Evolutionary conservation across 139 green algal species (phyloP), one percentile per base, ranked within the genome.

Genomic region (Dunaliella sp.): DNA sequence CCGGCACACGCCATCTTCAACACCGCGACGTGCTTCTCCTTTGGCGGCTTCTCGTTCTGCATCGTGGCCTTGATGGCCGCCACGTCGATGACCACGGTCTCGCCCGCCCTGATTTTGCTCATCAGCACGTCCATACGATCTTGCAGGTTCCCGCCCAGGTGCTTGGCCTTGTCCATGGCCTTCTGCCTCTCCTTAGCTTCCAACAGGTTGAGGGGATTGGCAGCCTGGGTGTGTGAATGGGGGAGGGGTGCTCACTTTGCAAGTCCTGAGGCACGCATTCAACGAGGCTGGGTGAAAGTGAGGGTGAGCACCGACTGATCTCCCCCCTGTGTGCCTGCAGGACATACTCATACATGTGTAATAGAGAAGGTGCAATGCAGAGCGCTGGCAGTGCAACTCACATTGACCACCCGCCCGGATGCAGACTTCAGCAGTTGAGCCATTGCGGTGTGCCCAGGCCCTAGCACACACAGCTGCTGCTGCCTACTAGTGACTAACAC

Each of bases 21-120:
- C 30, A 90, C 96, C n/a, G 88, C 86, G 2, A 99, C 96, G 83
- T 99, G 96, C 91, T 99, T 99, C 90, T 99, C 96, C 86, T 99
- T 99, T 25, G 96, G 96, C 38, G 96, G 90, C 0, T 97, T 89
- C 82, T 96, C 93, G 31, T 97, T 94, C 30, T 95, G 88, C 33
- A 95, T 89, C 26, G 95, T 97, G n/a, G 96, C 93, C 88, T 99
- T 99, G 32, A 97, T 88, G 2, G 98, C 88, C 3, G 96, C 96
- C 26, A 98, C 89, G 80, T 99, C 95, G 37, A 98, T 24, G 12
- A 38, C 32, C 57, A 85, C 81, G 1, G n/a, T 34, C 76, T 81
- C 76, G 31, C 34, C 76, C 36, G 76, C 34, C 12, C 76, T 30
- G 34, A 81, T 33, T 31, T 81, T 81, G 76, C n/a, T 34, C 76